Base-by-base conservation (phyloP, 345 rosid species). In the Sapria himalayana region DNA sequence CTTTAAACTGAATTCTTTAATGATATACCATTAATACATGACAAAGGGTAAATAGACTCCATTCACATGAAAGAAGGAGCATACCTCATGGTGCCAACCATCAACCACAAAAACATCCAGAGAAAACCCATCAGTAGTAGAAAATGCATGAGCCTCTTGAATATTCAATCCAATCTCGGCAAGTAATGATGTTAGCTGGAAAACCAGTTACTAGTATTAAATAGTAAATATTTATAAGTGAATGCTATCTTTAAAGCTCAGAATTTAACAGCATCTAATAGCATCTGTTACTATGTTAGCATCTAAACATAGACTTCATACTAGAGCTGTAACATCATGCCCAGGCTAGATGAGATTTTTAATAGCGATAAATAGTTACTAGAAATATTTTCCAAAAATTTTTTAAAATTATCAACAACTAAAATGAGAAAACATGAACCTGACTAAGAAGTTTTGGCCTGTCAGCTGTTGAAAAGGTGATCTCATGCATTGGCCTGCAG, bases 91-190 rank as follows among this genome's bases (percentile, higher is more conserved):
- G 2, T 66, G 69, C 94, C 93, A 89, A 49, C 98, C 98, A 54
- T 79, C 86, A 71, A 89, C 95, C 46, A 89, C 92, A 53, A 89
- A 82, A 43, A 82, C 86, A 50, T 79, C 98, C 20, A 82, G 62
- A 45, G 94, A 89, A 69, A 59, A 89, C 49, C 98, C 98, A 65
- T 89, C 98, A 8, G 24, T 71, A 1, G 93, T 89, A 25, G 95
- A 82, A 65, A 89, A 82, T 14, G 85, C 98, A 60, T 79, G 94
- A 52, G 98, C 94, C 58, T 89, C 98, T 66, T 76, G 76, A 50
- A 89, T 89, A 57, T 76, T 74, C 57, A 89, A 59, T 24, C 89
- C 98, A 68, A 89, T 67, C 56, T 79, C 98, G 44, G 82, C 85
- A 50, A 89, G 85, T 50, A 82, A 49, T 41, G 82, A 65, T 42